Conservation (phyloP, 2,329 filamentous ascomycete species). For the Cordyceps tenuipes region DNA sequence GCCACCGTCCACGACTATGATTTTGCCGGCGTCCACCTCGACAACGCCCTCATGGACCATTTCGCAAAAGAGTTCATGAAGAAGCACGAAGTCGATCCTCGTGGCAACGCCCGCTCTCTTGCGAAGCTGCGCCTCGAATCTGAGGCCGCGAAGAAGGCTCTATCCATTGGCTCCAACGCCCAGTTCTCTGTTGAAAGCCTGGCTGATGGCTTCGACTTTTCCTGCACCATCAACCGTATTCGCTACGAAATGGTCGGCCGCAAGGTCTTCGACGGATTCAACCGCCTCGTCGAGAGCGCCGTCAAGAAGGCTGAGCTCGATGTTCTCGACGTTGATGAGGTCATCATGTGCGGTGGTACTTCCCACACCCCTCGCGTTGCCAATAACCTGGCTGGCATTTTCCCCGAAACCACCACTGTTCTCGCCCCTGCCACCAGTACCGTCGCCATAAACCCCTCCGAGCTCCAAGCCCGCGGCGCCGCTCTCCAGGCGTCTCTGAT, state of each 20-base stretch:
- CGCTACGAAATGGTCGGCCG: conserved; percentile 83
- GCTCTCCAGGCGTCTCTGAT: conserved; percentile 93
- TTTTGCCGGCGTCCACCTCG: conserved; percentile 74
- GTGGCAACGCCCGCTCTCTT: conserved; percentile 69
- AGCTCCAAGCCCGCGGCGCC: conserved; percentile 80
- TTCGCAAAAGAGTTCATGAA: conserved; percentile 99
- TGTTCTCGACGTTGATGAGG: conserved; percentile 86
- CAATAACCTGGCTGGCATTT: conserved; percentile 66
- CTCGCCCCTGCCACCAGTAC: conserved; percentile 73
- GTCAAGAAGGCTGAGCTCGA: conserved; percentile 91
- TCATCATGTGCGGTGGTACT: conserved; percentile 85
- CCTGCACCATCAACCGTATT: conserved; percentile 83
- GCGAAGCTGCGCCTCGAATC: conserved; percentile 90
- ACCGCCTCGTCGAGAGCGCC: conserved; percentile 71
- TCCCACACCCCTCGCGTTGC: conserved; percentile 93
- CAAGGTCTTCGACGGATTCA: conserved; percentile 85
- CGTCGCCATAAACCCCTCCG: conserved; percentile 83
- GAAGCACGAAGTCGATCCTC: conserved; percentile 86
- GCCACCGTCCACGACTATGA: conserved; percentile 95
- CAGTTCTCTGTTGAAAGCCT: conserved; percentile 90
- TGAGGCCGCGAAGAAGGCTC: conserved; percentile 84
- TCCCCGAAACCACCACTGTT: conserved; percentile 70
- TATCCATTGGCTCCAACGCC: conserved; percentile 81
- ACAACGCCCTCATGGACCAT: conserved; percentile 88
- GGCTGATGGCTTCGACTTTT: conserved; percentile 82